A percentile compares a stretch with the other conserved stretches of the same genome.
Conservation (phyloP, 495 filamentous ascomycete genomes). For the Usnea hakonensis region DNA sequence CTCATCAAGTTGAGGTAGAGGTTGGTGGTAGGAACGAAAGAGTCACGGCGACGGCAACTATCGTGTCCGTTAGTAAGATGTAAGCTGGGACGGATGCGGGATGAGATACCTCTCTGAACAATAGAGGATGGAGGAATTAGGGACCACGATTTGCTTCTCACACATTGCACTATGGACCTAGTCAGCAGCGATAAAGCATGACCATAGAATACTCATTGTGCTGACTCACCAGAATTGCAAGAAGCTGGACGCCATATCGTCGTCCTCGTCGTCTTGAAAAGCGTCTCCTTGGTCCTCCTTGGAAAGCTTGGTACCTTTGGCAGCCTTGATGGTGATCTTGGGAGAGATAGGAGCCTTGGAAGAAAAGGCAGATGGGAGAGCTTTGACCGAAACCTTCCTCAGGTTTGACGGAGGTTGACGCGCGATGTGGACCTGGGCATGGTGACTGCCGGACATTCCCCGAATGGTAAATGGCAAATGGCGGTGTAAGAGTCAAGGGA, state of each 20-base stretch:
- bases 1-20: slow-evolving; percentile 26
- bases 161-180: slow-evolving; percentile 46
- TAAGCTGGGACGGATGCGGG: slow-evolving; percentile 8
- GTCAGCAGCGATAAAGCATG: background rate
- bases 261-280: slow-evolving; percentile 41
- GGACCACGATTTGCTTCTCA: slow-evolving; percentile 59
- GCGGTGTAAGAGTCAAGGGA: too few species aligned
- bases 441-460: slow-evolving; percentile 22
- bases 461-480: too few species aligned
- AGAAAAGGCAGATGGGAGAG: slow-evolving; percentile 17
- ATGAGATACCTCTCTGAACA: slow-evolving; percentile 47
- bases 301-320: slow-evolving; percentile 10
- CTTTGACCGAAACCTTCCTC: slow-evolving; percentile 17
- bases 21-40: slow-evolving; percentile 34
- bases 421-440: slow-evolving; percentile 12
- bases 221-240: slow-evolving; percentile 55
- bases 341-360: slow-evolving; percentile 13
- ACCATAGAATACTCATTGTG: slow-evolving; percentile 4
- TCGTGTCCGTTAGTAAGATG: slow-evolving; percentile 13
- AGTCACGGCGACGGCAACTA: slow-evolving; percentile 49
- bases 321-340: slow-evolving; percentile 16
- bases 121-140: slow-evolving; percentile 52
- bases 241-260: slow-evolving; percentile 54
- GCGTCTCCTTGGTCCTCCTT: slow-evolving; percentile 13
- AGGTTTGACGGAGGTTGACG: slow-evolving; percentile 22